Evolutionary conservation across 768 basidiomycete genomes (phyloP).

Genomic region (Amanita jacksonii): DNA sequence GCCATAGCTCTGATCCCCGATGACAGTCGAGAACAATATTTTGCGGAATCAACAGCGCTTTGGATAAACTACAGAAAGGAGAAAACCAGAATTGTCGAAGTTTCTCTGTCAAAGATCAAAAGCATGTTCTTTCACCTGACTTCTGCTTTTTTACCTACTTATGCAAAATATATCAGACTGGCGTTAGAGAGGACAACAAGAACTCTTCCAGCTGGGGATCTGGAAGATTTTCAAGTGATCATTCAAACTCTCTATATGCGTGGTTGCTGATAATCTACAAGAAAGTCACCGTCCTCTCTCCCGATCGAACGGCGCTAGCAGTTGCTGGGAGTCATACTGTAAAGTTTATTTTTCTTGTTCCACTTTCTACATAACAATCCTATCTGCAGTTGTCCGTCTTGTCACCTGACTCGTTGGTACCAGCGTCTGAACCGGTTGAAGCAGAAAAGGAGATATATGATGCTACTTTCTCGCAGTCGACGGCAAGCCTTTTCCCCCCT

Average conservation of each 20-base stretch:
- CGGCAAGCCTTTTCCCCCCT: constrained; percentile 30
- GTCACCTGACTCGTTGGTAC: constrained; percentile 47
- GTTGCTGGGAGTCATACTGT: constrained; percentile 71
- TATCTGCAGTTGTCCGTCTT: constrained; percentile 51
- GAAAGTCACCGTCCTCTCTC: constrained; percentile 86
- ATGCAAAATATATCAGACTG: constrained; percentile 34
- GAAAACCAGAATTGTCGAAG: constrained; percentile 82
- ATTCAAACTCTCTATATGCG: not conserved
- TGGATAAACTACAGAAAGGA: constrained; percentile 49
- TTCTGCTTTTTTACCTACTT: not conserved
- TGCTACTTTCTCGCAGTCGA: constrained; percentile 60
- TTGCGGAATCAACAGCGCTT: constrained; percentile 82
- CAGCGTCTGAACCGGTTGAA: constrained; percentile 39
- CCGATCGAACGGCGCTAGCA: constrained; percentile 52
- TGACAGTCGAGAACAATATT: constrained; percentile 44
- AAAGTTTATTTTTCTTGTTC: constrained; percentile 16
- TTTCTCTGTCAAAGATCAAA: constrained; percentile 47
- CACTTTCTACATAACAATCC: constrained; percentile 3
- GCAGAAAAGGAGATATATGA: constrained; percentile 81
- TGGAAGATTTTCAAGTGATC: constrained; percentile 80
- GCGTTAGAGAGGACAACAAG: constrained; percentile 37
- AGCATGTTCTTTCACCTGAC: constrained; percentile 31
- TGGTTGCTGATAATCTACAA: constrained; percentile 21
- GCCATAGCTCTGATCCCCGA: constrained; percentile 2
- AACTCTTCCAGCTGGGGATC: constrained; percentile 51